Evolutionary conservation across 2,329 filamentous ascomycete genomes (phyloP).

Genomic region (Ceratocystis variospora): DNA sequence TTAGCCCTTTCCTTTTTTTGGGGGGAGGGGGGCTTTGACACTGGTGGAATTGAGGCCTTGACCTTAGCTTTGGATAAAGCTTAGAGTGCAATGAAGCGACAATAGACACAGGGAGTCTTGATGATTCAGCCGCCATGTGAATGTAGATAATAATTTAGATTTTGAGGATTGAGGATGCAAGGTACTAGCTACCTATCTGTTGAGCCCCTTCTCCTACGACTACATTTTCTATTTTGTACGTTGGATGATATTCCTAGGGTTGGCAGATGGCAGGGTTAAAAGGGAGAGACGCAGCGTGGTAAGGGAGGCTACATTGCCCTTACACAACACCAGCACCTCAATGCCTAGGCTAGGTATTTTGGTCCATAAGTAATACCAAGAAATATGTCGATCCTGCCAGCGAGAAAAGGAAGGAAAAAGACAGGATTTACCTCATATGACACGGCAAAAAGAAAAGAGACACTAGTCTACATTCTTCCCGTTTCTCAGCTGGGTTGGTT

Average conservation of each 20-base stretch:
- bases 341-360: background rate
- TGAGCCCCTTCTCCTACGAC: no score
- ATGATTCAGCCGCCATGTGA: background rate
- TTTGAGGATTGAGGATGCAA: no score
- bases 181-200: no score
- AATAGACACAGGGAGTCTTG: background rate
- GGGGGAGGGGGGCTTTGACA: background rate
- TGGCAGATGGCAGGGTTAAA: background rate
- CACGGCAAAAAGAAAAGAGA: background rate
- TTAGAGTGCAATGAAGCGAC: background rate
- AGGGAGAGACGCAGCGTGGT: background rate
- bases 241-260: background rate
- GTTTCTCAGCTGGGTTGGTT: background rate
- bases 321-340: background rate
- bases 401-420: background rate
- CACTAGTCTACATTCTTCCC: background rate
- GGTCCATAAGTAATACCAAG: background rate
- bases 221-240: no score
- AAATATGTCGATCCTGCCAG: background rate
- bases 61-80: background rate
- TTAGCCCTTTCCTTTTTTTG: no score
- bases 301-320: background rate
- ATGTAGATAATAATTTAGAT: no score
- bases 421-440: background rate
- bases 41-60: background rate